These are phyloP conservation scores for Mucor irregularis DNA, from an alignment of 371 early-diverging fungal species.

Conservation along the genomic window DNA sequence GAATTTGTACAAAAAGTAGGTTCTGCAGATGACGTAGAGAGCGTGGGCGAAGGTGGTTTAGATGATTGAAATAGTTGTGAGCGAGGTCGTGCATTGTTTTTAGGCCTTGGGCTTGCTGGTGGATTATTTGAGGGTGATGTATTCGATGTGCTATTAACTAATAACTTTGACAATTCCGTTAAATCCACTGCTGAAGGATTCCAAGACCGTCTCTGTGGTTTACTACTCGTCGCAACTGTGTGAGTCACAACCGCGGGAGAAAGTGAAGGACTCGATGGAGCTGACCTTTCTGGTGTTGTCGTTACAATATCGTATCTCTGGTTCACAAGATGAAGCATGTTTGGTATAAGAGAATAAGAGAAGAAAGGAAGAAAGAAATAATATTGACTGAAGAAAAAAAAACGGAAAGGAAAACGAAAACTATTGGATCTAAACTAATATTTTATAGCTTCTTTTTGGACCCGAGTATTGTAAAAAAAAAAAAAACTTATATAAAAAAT, in stretches of 20 bases:
- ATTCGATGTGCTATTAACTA: conserved; percentile 12
- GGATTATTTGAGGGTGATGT: not conserved
- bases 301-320: conserved; percentile 48
- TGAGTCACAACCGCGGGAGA: conserved; percentile 48
- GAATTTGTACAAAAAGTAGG: conserved; percentile 27
- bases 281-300: conserved; percentile 37
- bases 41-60: conserved; percentile 33
- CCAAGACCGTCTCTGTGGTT: conserved; percentile 27
- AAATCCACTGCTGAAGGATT: conserved; percentile 34
- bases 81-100: conserved; percentile 23
- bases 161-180: conserved; percentile 34
- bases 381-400: not conserved
- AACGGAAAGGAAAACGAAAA: conserved; percentile 7
- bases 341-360: conserved; percentile 1
- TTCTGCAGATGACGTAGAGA: conserved; percentile 32
- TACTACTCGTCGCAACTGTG: conserved; percentile 38
- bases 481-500: conserved; percentile 4
- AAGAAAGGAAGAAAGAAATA: not conserved
- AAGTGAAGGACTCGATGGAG: conserved; percentile 45
- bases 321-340: conserved; percentile 34
- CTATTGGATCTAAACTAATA: conserved; percentile 3
- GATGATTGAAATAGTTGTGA: conserved; percentile 41
- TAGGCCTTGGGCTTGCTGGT: conserved; percentile 4
- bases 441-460: not conserved
- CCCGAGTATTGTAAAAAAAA: conserved; percentile 8